Evolutionary conservation across 2,329 filamentous ascomycete species (phyloP).

Genomic region (Monosporascus sp.): DNA sequence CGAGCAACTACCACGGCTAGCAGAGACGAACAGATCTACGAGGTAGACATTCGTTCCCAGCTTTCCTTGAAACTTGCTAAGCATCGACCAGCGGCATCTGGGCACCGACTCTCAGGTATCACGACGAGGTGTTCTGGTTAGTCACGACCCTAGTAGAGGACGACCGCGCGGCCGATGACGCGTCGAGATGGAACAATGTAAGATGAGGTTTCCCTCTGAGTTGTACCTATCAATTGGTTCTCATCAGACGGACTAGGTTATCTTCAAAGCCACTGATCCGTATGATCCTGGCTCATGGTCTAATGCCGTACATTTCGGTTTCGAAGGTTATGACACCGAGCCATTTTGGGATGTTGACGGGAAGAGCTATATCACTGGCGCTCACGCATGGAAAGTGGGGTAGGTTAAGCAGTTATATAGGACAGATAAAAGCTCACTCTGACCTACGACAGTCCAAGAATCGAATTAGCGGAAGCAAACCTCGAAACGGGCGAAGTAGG

Average conservation of each 20-base stretch:
- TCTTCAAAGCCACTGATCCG: constrained; percentile 39
- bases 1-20: constrained; percentile 22
- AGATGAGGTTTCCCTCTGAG: neutral
- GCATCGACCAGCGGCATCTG: constrained; percentile 35
- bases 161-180: constrained; percentile 22
- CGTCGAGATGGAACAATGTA: constrained; percentile 31
- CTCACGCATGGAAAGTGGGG: constrained; percentile 31
- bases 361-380: constrained; percentile 42
- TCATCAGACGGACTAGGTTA: constrained; percentile 23
- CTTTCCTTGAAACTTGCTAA: constrained; percentile 2
- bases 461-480: constrained; percentile 34
- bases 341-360: constrained; percentile 54
- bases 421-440: constrained; percentile 1
- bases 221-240: neutral
- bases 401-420: constrained; percentile 10
- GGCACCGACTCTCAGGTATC: constrained; percentile 41
- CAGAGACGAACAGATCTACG: constrained; percentile 24
- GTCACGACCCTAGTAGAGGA: constrained; percentile 36
- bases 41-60: constrained; percentile 13
- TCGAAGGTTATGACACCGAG: constrained; percentile 47
- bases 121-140: constrained; percentile 38
- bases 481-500: constrained; percentile 35
- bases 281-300: constrained; percentile 40
- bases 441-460: constrained; percentile 26
- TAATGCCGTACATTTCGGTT: constrained; percentile 42